Base-by-base conservation (phyloP, 371 early-diverging fungal genomes). In the Mortierella sp. region DNA sequence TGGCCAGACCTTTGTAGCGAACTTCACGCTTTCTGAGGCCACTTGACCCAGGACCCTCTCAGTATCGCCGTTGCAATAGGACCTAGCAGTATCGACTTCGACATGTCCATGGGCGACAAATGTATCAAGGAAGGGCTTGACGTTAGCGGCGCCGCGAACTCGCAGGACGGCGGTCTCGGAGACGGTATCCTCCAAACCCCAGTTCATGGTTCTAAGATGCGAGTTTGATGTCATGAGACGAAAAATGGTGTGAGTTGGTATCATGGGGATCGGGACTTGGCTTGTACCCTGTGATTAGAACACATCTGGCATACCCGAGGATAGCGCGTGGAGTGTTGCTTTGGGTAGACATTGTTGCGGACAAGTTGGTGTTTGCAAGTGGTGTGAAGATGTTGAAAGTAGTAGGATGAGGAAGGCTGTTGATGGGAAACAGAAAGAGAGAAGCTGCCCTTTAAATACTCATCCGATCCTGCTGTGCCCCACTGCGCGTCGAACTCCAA, bases 1-100 rank as follows among this genome's bases (percentile, higher is more conserved):
- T 2, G 90, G 90, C 59, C 71, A 85, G 21, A 85, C 86, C 53
- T 88, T 90, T 52, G 88, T 87, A 10, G 72, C 47, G n/a, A 72
- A 37, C 13, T 51, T 53, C 58, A 72, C 57, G 2, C 19, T 3
- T 9, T 44, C 54, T 14, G 39, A 8, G 0, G 45, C 49, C 40
- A 65, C 29, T 22, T 37, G 41, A 7, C 61, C 58, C 43, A 72
- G 25, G 21, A 22, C 49, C 10, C 3, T 24, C 17, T 49, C 52
- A 2, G 29, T 22, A 19, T 53, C 55, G 47, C 56, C 56, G n/a
- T 47, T 24, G 43, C 48, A 19, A 19, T 63, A 63, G 21, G 55
- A 27, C 2, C 63, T 21, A 6, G 63, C 55, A 17, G 63, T 63
- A 41, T 63, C 63, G 19, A 63, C n/a, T 43, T 63, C 63, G 5